These are phyloP conservation scores for Hibiscus trionum DNA, from an alignment of 345 rosid species.

Conservation along the genomic window DNA sequence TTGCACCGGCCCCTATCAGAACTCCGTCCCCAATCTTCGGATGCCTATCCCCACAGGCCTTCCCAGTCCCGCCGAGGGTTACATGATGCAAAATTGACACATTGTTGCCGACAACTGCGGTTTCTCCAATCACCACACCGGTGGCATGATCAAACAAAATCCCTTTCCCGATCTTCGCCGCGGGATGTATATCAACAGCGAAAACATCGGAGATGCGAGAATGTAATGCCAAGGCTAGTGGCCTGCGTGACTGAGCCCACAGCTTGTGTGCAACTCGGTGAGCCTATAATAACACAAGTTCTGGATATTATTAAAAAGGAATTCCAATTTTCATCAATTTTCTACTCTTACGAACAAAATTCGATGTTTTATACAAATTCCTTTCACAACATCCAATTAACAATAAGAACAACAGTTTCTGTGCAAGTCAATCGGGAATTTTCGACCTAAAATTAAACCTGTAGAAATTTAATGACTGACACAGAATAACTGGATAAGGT, in stretches of 20 bases:
- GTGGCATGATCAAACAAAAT: conserved; percentile 88
- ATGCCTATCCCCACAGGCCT: conserved; percentile 69
- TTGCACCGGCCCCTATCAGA: conserved; percentile 89
- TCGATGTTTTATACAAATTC: background rate
- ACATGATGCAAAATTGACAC: conserved; percentile 91
- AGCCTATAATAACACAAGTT: conserved; percentile 36
- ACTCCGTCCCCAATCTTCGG: conserved; percentile 96
- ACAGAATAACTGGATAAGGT: background rate
- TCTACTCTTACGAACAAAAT: background rate
- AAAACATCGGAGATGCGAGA: conserved; percentile 91
- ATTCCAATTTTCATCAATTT: background rate
- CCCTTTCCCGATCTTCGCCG: conserved; percentile 86
- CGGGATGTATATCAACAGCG: conserved; percentile 93
- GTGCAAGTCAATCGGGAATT: background rate
- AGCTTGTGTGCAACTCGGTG: conserved; percentile 86
- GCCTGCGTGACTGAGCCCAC: conserved; percentile 68
- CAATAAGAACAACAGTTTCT: background rate
- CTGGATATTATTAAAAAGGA: too few species aligned
- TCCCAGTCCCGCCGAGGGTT: conserved; percentile 90
- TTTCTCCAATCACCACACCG: conserved; percentile 85
- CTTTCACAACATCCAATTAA: background rate
- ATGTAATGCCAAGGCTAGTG: conserved; percentile 83
- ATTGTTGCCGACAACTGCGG: conserved; percentile 84
- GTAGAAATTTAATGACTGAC: background rate
- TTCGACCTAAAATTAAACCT: background rate